These are phyloP conservation scores for Pseudogymnoascus sp. DNA, from an alignment of 2,329 filamentous ascomycete genomes.

Conservation along the genomic window DNA sequence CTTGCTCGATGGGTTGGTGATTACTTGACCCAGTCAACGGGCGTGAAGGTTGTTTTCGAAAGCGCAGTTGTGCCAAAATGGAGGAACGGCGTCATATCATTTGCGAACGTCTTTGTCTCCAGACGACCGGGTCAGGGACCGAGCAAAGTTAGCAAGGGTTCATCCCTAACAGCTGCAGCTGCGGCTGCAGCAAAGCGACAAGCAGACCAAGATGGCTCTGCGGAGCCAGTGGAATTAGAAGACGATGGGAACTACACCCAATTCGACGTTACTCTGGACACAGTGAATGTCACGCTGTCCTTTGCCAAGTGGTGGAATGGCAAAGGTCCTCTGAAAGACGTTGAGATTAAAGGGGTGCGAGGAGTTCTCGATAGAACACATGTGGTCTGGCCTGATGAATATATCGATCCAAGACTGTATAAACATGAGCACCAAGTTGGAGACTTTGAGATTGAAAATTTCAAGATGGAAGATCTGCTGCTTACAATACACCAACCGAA, in stretches of 20 bases:
- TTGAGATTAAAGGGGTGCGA: conserved; percentile 87
- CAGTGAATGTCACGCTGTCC: conserved; percentile 90
- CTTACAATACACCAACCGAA: conserved; percentile 86
- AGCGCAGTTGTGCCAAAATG: conserved; percentile 95
- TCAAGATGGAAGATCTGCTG: conserved; percentile 89
- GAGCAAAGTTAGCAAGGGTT: conserved; percentile 86
- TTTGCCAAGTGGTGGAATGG: conserved; percentile 99
- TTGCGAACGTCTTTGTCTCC: conserved; percentile 94
- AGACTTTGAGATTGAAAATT: conserved; percentile 94
- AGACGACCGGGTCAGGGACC: conserved; percentile 73
- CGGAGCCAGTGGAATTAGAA: conserved; percentile 36
- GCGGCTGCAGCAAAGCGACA: conserved; percentile 67
- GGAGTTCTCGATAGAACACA: conserved; percentile 87
- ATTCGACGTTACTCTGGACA: conserved; percentile 90
- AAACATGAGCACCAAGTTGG: conserved; percentile 80
- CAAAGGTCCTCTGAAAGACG: conserved; percentile 81
- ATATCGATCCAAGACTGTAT: conserved; percentile 75
- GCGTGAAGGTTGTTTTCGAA: conserved; percentile 90
- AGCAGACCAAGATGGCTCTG: conserved; percentile 28
- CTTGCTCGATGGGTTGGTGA: conserved; percentile 89
- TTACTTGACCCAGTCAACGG: conserved; percentile 88
- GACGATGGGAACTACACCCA: conserved; percentile 98
- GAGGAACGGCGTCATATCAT: conserved; percentile 90
- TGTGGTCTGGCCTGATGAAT: conserved; percentile 60
- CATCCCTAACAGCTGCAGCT: conserved; percentile 72